These are phyloP conservation scores for Geotrichum candidum DNA, from an alignment of 1,139 yeast genomes.

Conservation along the genomic window DNA sequence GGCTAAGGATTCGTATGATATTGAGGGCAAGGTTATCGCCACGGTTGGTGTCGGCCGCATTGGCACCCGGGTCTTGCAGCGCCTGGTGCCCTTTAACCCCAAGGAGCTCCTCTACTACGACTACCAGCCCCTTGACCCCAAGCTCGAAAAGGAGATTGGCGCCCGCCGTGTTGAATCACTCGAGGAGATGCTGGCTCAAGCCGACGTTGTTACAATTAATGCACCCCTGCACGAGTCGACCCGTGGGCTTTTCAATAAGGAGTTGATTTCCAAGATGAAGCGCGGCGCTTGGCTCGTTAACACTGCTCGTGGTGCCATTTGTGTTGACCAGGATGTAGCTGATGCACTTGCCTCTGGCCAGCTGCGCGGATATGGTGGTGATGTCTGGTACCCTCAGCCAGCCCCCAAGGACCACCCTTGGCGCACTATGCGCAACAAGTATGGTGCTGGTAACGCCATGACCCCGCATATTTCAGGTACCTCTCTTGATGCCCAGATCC, in stretches of 20 bases:
- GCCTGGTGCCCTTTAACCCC: slow-evolving; percentile 69
- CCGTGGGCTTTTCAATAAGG: slow-evolving; percentile 60
- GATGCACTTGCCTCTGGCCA: slow-evolving; percentile 67
- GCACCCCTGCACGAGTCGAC: slow-evolving; percentile 72
- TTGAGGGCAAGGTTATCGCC: slow-evolving; percentile 70
- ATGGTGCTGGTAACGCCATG: slow-evolving; percentile 78
- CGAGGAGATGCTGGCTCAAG: slow-evolving; percentile 61
- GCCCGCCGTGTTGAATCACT: slow-evolving; percentile 58
- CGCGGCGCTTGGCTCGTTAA: slow-evolving; percentile 72
- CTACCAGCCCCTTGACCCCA: slow-evolving; percentile 62
- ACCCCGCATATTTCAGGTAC: slow-evolving; percentile 81
- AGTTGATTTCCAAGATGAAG: slow-evolving; percentile 64
- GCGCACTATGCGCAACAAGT: slow-evolving; percentile 60
- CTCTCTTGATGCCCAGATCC: slow-evolving; percentile 69
- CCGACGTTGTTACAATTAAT: slow-evolving; percentile 74
- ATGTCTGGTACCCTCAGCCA: slow-evolving; percentile 79
- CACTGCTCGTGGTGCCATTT: slow-evolving; percentile 81
- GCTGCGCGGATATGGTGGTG: slow-evolving; percentile 76
- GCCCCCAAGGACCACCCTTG: slow-evolving; percentile 74
- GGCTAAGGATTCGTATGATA: slow-evolving; percentile 66
- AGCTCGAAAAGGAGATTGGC: slow-evolving; percentile 50
- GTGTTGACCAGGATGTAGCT: slow-evolving; percentile 67
- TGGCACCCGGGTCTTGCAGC: slow-evolving; percentile 69
- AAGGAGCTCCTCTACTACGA: slow-evolving; percentile 69
- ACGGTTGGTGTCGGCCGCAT: slow-evolving; percentile 83